Evolutionary conservation across 75 land plant genomes (phyloP).

Genomic region (Gnetum montanum): DNA sequence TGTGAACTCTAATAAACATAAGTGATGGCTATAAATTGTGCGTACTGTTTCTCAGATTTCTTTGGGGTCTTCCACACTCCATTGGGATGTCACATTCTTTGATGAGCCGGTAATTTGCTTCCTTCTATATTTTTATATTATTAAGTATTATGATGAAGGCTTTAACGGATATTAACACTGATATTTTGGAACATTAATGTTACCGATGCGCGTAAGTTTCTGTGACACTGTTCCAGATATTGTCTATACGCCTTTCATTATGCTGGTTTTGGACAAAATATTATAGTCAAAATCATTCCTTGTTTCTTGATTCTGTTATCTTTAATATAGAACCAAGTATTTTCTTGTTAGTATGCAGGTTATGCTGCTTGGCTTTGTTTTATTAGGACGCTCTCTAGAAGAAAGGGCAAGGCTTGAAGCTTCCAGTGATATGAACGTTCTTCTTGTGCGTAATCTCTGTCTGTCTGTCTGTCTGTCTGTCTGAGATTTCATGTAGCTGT

Average conservation of each 20-base stretch:
- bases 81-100: conserved; percentile 93
- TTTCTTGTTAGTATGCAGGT: conserved; percentile 65
- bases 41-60: conserved; percentile 44
- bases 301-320: too few species aligned
- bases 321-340: too few species aligned
- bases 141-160: neutral
- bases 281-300: too few species aligned
- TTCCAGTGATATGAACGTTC: conserved; percentile 97
- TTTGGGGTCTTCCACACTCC: conserved; percentile 60
- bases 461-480: neutral
- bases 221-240: too few species aligned
- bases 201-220: too few species aligned
- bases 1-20: too few species aligned
- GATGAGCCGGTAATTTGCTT: conserved; percentile 76
- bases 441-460: conserved; percentile 44
- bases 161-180: too few species aligned
- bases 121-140: conserved; percentile 2
- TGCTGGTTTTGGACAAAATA: too few species aligned
- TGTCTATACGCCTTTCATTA: too few species aligned
- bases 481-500: too few species aligned
- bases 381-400: conserved; percentile 86
- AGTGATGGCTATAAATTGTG: conserved; percentile 1
- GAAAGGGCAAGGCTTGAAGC: conserved; percentile 80
- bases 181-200: too few species aligned
- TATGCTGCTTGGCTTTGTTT: conserved; percentile 94